These are phyloP conservation scores for Globisporangium polare DNA, from an alignment of 352 stramenopile species.

Conservation along the genomic window DNA sequence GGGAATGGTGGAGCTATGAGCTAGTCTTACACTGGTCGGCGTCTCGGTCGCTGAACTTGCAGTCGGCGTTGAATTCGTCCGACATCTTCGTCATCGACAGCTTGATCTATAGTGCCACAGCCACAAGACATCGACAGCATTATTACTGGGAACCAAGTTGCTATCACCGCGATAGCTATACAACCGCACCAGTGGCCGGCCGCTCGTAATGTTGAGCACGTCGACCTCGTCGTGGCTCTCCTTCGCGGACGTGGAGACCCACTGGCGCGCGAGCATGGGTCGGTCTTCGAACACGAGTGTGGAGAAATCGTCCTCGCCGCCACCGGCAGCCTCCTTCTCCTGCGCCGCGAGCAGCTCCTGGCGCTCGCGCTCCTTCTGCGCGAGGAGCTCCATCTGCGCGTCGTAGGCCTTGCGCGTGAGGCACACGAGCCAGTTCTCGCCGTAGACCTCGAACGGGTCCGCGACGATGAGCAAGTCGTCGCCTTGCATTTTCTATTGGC, in stretches of 20 bases:
- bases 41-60: slow-evolving; percentile 82
- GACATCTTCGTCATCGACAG: slow-evolving; percentile 81
- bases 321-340: slow-evolving; percentile 24
- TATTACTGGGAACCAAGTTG: no score
- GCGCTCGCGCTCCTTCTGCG: slow-evolving; percentile 39
- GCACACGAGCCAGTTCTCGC: slow-evolving; percentile 84
- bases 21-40: slow-evolving; percentile 57
- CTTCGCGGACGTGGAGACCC: slow-evolving; percentile 39
- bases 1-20: not conserved
- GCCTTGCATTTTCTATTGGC: slow-evolving; percentile 49
- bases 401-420: slow-evolving; percentile 67
- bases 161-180: not conserved
- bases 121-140: slow-evolving; percentile 1
- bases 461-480: slow-evolving; percentile 75
- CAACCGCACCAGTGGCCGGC: slow-evolving; percentile 37
- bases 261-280: slow-evolving; percentile 58
- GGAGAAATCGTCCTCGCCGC: slow-evolving; percentile 40
- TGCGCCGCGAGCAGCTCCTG: slow-evolving; percentile 36
- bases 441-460: slow-evolving; percentile 70
- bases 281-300: slow-evolving; percentile 73
- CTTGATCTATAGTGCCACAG: slow-evolving; percentile 47
- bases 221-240: slow-evolving; percentile 72
- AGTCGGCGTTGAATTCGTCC: slow-evolving; percentile 78
- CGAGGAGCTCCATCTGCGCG: slow-evolving; percentile 58
- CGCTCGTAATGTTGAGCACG: slow-evolving; percentile 42